phyloP scores from a whole-genome alignment of 2,329 filamentous ascomycete species.

The Fusarium sp. region DNA sequence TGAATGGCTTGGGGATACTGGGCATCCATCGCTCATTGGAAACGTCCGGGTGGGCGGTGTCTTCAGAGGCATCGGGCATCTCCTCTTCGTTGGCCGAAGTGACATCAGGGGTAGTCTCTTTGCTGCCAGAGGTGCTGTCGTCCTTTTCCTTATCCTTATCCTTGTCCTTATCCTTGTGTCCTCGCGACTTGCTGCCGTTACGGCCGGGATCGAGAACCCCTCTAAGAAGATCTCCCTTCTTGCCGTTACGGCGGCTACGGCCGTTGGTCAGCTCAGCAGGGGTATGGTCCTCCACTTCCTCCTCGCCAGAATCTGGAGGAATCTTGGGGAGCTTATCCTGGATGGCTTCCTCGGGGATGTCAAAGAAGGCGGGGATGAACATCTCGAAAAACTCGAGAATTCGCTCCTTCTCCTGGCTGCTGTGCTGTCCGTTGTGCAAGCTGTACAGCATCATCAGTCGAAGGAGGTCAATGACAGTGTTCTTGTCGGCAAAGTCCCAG shows the following conservation, averaged over 20 bases:
- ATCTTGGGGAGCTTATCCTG: conserved; percentile 72
- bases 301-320: conserved; percentile 74
- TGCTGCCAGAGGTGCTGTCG: conserved; percentile 79
- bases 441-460: conserved; percentile 70
- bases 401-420: conserved; percentile 74
- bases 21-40: conserved; percentile 72
- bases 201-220: conserved; percentile 82
- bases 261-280: conserved; percentile 75
- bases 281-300: conserved; percentile 76
- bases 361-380: conserved; percentile 79
- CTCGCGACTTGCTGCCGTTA: conserved; percentile 72
- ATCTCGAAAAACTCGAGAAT: conserved; percentile 78
- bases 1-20: conserved; percentile 63
- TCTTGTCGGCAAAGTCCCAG: conserved; percentile 75
- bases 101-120: conserved; percentile 87
- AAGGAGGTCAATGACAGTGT: conserved; percentile 69
- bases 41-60: conserved; percentile 66
- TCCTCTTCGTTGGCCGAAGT: conserved; percentile 81
- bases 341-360: conserved; percentile 73
- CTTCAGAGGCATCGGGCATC: conserved; percentile 66
- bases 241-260: conserved; percentile 73
- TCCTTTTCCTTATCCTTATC: conserved; percentile 52
- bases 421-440: conserved; percentile 73
- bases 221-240: conserved; percentile 81
- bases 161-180: conserved; percentile 62